Evolutionary conservation across 192 early-diverging fungal species (phyloP).

Genomic region (Coemansia sp.): DNA sequence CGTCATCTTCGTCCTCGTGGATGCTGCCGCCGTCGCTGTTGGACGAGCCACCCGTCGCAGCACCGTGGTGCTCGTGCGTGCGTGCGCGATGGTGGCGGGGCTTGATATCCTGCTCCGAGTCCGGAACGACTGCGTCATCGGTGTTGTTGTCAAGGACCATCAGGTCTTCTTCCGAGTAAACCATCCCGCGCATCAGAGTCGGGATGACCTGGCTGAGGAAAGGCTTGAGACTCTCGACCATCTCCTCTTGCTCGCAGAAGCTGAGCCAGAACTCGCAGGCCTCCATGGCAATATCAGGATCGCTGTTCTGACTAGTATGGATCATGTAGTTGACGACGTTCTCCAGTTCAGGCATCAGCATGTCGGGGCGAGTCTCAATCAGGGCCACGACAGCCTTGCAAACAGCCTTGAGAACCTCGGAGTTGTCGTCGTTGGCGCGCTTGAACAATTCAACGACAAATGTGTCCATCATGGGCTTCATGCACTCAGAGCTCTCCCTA

Average conservation of each 20-base stretch:
- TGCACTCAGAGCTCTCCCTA: constrained; percentile 64
- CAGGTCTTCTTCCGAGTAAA: constrained; percentile 92
- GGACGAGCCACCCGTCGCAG: constrained; percentile 36
- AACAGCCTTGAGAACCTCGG: constrained; percentile 84
- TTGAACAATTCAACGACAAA: constrained; percentile 69
- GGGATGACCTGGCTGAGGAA: constrained; percentile 79
- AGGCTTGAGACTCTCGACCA: constrained; percentile 69
- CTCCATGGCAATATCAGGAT: constrained; percentile 89
- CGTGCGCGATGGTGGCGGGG: constrained; percentile 88
- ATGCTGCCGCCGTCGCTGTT: constrained; percentile 25
- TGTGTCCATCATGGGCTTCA: constrained; percentile 53
- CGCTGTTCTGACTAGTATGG: constrained; percentile 80
- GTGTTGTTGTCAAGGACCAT: constrained; percentile 72
- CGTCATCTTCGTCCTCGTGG: constrained; percentile 66
- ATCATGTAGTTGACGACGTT: constrained; percentile 96
- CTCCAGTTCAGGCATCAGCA: constrained; percentile 81
- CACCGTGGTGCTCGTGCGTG: constrained; percentile 67
- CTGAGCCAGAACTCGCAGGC: constrained; percentile 99
- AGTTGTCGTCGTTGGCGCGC: constrained; percentile 77
- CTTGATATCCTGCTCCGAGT: constrained; percentile 90
- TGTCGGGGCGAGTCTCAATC: constrained; percentile 81
- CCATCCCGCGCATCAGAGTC: constrained; percentile 91
- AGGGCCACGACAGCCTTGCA: constrained; percentile 93
- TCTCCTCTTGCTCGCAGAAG: constrained; percentile 88
- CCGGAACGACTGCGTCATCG: constrained; percentile 85